Conservation (phyloP, 2,329 filamentous ascomycete species). For the Fusarium sp. region DNA sequence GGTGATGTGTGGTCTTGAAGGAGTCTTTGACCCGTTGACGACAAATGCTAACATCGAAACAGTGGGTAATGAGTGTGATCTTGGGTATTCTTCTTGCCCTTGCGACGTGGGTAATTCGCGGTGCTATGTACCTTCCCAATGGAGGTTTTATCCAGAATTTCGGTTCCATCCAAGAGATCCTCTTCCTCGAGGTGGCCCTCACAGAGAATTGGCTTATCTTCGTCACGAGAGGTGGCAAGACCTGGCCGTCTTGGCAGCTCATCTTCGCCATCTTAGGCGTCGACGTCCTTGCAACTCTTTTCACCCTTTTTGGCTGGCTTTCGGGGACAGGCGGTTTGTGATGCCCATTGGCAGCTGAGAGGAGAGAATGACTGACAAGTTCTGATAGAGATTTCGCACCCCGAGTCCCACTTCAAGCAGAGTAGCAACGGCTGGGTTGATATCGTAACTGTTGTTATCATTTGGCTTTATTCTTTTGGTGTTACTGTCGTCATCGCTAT, state of each 20-base stretch:
- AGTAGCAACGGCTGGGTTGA: conserved; percentile 33
- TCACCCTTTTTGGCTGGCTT: conserved; percentile 24
- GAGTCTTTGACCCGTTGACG: not conserved
- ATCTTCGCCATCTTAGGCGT: conserved; percentile 18
- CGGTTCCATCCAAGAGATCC: conserved; percentile 14
- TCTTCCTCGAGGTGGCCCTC: conserved; percentile 28
- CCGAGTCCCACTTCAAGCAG: conserved; percentile 11
- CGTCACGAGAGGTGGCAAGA: conserved; percentile 29
- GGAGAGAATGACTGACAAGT: no score
- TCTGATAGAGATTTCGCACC: not conserved
- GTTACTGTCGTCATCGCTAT: conserved; percentile 32
- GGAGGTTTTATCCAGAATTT: conserved; percentile 23
- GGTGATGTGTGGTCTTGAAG: not conserved
- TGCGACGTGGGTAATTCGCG: conserved; percentile 3
- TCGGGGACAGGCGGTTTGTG: not conserved
- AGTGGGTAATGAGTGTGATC: conserved; percentile 30
- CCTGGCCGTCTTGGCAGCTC: conserved; percentile 35
- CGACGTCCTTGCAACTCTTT: conserved; percentile 11
- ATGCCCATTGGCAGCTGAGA: no score
- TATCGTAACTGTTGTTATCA: conserved; percentile 21
- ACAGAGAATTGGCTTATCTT: conserved; percentile 38
- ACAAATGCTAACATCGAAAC: accelerated
- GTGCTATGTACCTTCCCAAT: not conserved
- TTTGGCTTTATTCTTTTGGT: conserved; percentile 34
- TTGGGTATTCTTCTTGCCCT: conserved; percentile 7